Evolutionary conservation across 805 yeast species (phyloP).

Genomic region (Wickerhamiella occidentalis): DNA sequence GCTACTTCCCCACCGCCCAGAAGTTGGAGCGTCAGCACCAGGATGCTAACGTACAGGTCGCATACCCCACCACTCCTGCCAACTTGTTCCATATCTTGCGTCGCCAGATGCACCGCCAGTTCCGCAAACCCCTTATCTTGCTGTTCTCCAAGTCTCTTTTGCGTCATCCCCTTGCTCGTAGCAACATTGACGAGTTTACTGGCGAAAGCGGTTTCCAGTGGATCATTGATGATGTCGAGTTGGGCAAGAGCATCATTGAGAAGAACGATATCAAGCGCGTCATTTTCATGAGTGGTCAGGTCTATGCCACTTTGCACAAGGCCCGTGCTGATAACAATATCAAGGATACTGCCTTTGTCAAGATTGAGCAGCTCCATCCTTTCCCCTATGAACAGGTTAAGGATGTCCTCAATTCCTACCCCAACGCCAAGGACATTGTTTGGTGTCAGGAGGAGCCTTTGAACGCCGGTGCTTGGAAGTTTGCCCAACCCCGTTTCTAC

Average conservation of each 20-base stretch:
- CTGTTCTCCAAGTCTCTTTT: conserved; percentile 88
- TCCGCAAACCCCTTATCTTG: conserved; percentile 69
- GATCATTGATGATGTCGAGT: conserved; percentile 86
- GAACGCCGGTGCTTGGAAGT: conserved; percentile 87
- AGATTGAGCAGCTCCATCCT: conserved; percentile 92
- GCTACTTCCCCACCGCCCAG: conserved; percentile 80
- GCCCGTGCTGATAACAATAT: conserved; percentile 66
- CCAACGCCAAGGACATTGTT: conserved; percentile 74
- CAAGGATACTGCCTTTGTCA: conserved; percentile 76
- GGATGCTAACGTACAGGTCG: conserved; percentile 96
- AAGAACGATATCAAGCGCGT: conserved; percentile 81
- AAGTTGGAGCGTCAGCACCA: conserved; percentile 95
- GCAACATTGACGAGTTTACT: conserved; percentile 69
- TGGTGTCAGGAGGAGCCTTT: conserved; percentile 99
- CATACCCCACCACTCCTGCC: conserved; percentile 96
- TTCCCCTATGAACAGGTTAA: conserved; percentile 95
- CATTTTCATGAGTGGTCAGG: conserved; percentile 84
- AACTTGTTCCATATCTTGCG: conserved; percentile 91
- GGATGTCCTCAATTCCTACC: conserved; percentile 69
- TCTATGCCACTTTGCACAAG: conserved; percentile 82
- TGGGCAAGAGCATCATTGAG: conserved; percentile 61
- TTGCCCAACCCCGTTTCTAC: conserved; percentile 67
- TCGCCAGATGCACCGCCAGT: conserved; percentile 99
- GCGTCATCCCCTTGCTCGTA: conserved; percentile 96
- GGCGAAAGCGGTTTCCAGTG: conserved; percentile 89